phyloP scores from a whole-genome alignment of 257 asterid species.

The Nemophila menziesii region DNA sequence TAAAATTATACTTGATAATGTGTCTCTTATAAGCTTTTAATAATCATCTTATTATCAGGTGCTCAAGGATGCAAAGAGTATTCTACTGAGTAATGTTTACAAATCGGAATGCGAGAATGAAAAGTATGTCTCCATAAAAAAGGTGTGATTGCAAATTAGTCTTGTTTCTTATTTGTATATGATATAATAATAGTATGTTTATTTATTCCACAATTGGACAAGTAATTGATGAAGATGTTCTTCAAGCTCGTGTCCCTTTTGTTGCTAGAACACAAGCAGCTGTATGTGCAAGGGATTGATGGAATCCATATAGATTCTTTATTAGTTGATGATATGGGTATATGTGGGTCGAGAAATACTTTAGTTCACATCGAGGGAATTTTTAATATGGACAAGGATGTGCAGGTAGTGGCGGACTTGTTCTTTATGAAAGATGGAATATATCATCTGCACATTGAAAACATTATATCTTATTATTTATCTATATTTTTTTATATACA shows the following conservation, averaged over 20 bases:
- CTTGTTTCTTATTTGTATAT: slow-evolving; percentile 1
- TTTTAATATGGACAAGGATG: too few species aligned
- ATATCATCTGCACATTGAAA: too few species aligned
- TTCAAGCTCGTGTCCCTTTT: slow-evolving; percentile 87
- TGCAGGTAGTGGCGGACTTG: too few species aligned
- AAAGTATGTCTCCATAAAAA: slow-evolving; percentile 54
- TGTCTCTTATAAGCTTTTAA: slow-evolving; percentile 7
- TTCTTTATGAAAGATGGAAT: too few species aligned
- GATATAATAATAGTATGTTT: slow-evolving; percentile 3
- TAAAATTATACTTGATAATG: slow-evolving; percentile 1
- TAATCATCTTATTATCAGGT: slow-evolving; percentile 35
- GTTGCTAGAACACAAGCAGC: slow-evolving; percentile 96
- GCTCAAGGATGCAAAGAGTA: slow-evolving; percentile 88
- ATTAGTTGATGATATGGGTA: too few species aligned
- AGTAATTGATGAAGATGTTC: slow-evolving; percentile 91
- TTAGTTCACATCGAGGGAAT: too few species aligned
- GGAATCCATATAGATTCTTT: too few species aligned
- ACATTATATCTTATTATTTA: too few species aligned
- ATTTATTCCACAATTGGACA: slow-evolving; percentile 71
- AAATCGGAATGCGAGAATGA: slow-evolving; percentile 77
- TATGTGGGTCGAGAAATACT: too few species aligned
- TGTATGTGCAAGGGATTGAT: slow-evolving; percentile 89
- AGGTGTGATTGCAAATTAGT: slow-evolving; percentile 32
- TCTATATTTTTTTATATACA: too few species aligned
- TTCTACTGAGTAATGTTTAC: slow-evolving; percentile 74